phyloP scores from a whole-genome alignment of 495 filamentous ascomycete genomes.

The Neurospora sp. region DNA sequence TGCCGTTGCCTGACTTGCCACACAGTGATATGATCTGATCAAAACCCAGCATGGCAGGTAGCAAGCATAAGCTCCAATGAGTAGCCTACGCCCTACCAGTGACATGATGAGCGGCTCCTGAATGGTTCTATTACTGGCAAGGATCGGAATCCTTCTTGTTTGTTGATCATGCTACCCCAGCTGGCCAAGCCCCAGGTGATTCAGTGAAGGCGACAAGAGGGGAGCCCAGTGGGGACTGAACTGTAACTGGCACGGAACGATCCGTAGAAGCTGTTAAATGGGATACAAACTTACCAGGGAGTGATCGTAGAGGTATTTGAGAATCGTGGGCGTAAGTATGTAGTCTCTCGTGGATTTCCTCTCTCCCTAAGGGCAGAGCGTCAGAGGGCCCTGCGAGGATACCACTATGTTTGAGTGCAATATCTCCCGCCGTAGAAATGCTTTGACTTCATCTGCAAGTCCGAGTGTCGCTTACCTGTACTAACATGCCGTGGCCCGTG shows the following conservation, averaged over 20 bases:
- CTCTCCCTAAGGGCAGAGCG: not conserved
- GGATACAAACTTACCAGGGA: not conserved
- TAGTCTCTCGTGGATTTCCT: not conserved
- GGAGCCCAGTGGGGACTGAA: not conserved
- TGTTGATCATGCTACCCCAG: not conserved
- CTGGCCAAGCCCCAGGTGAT: not conserved
- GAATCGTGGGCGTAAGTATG: not conserved
- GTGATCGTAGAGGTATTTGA: not conserved
- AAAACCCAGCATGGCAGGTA: not conserved
- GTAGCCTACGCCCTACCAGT: not conserved
- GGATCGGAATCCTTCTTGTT: not conserved
- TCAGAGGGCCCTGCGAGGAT: not conserved
- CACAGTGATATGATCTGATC: not conserved
- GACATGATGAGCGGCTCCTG: not conserved
- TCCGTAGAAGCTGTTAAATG: not conserved
- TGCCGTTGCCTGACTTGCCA: not conserved
- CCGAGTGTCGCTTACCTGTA: not conserved
- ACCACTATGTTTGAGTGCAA: not conserved
- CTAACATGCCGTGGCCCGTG: not conserved
- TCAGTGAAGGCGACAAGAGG: not conserved
- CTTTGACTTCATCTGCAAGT: not conserved
- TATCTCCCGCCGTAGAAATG: not conserved
- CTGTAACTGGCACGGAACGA: not conserved
- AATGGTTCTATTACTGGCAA: not conserved
- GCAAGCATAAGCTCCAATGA: not conserved